Conservation (phyloP, 768 basidiomycete genomes). For the Harrya chromipes region DNA sequence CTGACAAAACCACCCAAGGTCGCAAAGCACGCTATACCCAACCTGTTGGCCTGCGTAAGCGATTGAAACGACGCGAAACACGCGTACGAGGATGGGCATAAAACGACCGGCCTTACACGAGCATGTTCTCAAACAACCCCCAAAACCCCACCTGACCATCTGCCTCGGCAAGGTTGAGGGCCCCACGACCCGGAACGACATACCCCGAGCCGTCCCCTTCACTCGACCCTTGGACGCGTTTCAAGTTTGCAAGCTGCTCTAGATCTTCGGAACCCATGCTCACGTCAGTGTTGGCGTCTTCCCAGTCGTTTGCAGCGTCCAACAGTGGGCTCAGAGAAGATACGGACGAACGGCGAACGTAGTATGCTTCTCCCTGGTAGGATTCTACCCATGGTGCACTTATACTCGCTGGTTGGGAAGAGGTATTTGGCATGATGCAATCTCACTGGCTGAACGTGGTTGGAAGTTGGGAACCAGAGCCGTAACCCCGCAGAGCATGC, state of each 20-base stretch:
- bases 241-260: not conserved
- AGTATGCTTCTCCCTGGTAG: too few relatives aligned
- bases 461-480: not conserved
- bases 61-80: not conserved
- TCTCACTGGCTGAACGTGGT: too few relatives aligned
- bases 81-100: slow-evolving; percentile 1
- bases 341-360: too few relatives aligned
- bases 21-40: slow-evolving; percentile 32
- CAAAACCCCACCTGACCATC: slow-evolving; percentile 25
- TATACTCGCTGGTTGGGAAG: slow-evolving; percentile 8
- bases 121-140: too few relatives aligned
- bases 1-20: too few relatives aligned
- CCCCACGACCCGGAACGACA: not conserved
- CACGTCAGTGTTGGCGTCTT: slow-evolving; percentile 1
- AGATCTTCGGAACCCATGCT: slow-evolving; percentile 12
- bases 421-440: too few relatives aligned
- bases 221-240: not conserved
- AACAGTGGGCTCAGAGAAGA: too few relatives aligned
- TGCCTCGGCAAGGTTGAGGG: slow-evolving; percentile 10
- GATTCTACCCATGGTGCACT: slow-evolving; percentile 8
- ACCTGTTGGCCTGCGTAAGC: slow-evolving; percentile 7
- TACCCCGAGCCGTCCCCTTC: slow-evolving; percentile 1
- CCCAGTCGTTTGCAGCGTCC: slow-evolving; percentile 1
- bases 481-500: too few relatives aligned
- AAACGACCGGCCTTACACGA: slow-evolving; percentile 20